These are phyloP conservation scores for Pestalotiopsis sp. DNA, from an alignment of 2,329 filamentous ascomycete species.

Conservation along the genomic window DNA sequence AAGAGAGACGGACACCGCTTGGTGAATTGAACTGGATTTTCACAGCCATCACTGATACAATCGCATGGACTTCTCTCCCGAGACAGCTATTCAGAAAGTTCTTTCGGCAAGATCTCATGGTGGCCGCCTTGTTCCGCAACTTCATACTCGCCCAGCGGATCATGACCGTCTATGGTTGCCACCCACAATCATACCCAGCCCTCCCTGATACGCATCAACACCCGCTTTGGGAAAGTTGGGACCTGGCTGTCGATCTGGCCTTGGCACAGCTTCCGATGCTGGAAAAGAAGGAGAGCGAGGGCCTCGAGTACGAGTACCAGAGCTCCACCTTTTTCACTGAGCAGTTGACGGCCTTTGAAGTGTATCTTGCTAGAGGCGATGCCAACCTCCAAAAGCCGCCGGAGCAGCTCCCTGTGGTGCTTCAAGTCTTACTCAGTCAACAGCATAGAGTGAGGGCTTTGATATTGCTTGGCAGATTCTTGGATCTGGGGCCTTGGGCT, in stretches of 20 bases:
- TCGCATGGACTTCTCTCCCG: constrained; percentile 94
- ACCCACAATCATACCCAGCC: constrained; percentile 87
- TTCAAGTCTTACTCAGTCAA: constrained; percentile 94
- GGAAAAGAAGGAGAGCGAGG: constrained; percentile 75
- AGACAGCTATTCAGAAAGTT: constrained; percentile 93
- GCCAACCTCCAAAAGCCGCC: constrained; percentile 85
- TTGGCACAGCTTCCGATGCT: constrained; percentile 85
- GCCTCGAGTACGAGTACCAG: constrained; percentile 83
- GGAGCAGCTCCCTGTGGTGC: constrained; percentile 92
- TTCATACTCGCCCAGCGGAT: constrained; percentile 93
- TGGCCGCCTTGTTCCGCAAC: constrained; percentile 95
- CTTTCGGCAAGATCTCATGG: constrained; percentile 97
- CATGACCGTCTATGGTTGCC: constrained; percentile 95
- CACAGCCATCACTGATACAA: constrained; percentile 97
- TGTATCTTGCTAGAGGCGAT: constrained; percentile 82
- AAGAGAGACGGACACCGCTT: constrained; percentile 89
- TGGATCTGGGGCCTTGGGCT: constrained; percentile 96
- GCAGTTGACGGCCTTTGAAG: constrained; percentile 94
- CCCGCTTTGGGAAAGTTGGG: constrained; percentile 96
- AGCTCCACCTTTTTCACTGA: constrained; percentile 97
- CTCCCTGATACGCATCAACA: constrained; percentile 96
- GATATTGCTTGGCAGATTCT: constrained; percentile 88
- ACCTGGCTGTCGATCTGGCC: constrained; percentile 94
- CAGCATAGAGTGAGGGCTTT: constrained; percentile 90
- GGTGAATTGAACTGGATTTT: constrained; percentile 99